Evolutionary conservation across 2,329 filamentous ascomycete genomes (phyloP), one percentile per base, ranked within the genome.

Genomic region (Chaetomium globosum): DNA sequence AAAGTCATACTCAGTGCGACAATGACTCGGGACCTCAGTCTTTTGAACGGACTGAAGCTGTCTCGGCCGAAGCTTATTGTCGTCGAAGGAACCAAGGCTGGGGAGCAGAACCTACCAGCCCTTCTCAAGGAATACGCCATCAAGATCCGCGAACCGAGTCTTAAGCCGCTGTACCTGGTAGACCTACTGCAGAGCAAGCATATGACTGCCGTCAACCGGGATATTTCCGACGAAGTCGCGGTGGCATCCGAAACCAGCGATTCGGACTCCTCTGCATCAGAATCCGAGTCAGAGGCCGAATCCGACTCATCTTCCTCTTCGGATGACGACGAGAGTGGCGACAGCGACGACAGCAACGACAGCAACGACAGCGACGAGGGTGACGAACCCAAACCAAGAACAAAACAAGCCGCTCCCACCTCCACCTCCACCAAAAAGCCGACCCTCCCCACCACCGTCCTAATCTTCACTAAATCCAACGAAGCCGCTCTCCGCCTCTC

Each of bases 1-100:
- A 98, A 97, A 77, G 83, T 97, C 21, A 85, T 98, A 60, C 83
- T 97, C 3, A 97, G 92, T 75, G 95, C 94, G 6, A 97, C 94
- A 0, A 92, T 98, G 87, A 96, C 93, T 1, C 85, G 88, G 64
- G 93, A 98, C 73, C 80, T 97, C 56, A 91, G 90, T 43, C 88
- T 95, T 66, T 80, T 98, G 23, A 89, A 86, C 63, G 88, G 87
- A 0, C 77, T 98, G 46, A 89, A 85, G 66, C 81, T 98, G 33
- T 81, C 83, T 31, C 83, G 90, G 60, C 94, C 95, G 3, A 89
- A 85, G 65, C 80, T 97, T 55, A 84, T 97, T 0, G 84, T 92
- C 0, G 83, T 97, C 16, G 89, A 93, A 67, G 86, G 85, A 33
- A 75, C 77, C 2, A 74, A 73, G 28, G 63, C 67, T 0, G 69